phyloP scores from a whole-genome alignment of 768 basidiomycete species.

The Udeniomyces megalosporus region DNA sequence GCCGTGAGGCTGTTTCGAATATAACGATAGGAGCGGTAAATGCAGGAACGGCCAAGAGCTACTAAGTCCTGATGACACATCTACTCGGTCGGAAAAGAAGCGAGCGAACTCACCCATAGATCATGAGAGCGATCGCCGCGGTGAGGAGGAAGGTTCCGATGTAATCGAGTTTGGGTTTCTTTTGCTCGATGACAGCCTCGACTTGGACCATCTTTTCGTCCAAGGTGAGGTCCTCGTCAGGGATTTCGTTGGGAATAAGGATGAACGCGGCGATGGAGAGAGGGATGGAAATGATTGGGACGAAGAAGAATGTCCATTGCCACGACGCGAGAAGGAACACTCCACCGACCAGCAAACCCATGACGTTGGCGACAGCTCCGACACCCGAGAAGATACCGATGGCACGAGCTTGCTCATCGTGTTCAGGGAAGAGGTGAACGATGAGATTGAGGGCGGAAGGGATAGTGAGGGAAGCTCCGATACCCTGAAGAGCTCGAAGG shows the following conservation, averaged over 20 bases:
- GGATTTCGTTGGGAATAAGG: neutral
- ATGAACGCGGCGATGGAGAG: neutral
- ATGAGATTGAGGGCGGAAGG: conserved; percentile 34
- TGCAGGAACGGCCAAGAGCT: too few relatives aligned
- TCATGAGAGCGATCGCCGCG: conserved; percentile 20
- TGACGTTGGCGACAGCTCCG: conserved; percentile 17
- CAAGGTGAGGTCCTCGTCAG: neutral
- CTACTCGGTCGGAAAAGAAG: too few relatives aligned
- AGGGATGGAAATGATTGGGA: conserved; percentile 12
- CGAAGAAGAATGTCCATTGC: conserved; percentile 25
- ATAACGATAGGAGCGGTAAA: too few relatives aligned
- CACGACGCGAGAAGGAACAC: conserved; percentile 19
- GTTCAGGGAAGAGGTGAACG: conserved; percentile 17
- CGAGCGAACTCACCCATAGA: too few relatives aligned
- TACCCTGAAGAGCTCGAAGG: conserved; percentile 39
- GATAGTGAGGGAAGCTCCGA: conserved; percentile 38
- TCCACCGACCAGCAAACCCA: conserved; percentile 19
- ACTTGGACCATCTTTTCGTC: neutral
- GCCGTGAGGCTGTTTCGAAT: too few relatives aligned
- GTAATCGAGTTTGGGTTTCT: neutral
- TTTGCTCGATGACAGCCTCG: neutral
- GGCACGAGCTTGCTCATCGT: conserved; percentile 13
- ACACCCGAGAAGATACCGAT: conserved; percentile 10
- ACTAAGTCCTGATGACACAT: too few relatives aligned
- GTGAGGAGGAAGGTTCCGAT: conserved; percentile 13